Conservation (phyloP, 192 early-diverging fungal species). For the Podila horticola region DNA sequence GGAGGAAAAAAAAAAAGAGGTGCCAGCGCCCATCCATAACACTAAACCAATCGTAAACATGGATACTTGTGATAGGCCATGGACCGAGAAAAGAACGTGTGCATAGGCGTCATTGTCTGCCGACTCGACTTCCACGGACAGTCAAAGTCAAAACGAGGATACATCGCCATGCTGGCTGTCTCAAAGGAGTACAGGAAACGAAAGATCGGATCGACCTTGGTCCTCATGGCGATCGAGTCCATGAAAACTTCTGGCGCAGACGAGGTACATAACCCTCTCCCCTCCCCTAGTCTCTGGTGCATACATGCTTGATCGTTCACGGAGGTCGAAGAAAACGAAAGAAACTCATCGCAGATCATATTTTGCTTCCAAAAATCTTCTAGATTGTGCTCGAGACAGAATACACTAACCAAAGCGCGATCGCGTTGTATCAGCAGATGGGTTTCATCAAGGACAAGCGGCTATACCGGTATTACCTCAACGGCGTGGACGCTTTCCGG, state of each 20-base stretch:
- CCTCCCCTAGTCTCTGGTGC: too few relatives aligned
- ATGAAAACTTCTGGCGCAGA: conserved; percentile 85
- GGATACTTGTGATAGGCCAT: conserved; percentile 57
- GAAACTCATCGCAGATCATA: too few relatives aligned
- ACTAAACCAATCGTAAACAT: not conserved
- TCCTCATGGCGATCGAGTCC: conserved; percentile 72
- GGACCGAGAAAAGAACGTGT: conserved; percentile 57
- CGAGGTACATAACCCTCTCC: too few relatives aligned
- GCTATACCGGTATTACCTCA: conserved; percentile 91
- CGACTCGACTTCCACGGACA: conserved; percentile 82
- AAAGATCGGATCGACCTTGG: conserved; percentile 84
- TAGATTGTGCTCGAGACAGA: conserved; percentile 93
- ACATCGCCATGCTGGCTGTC: conserved; percentile 98
- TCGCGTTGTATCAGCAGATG: conserved; percentile 87
- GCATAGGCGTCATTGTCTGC: conserved; percentile 91
- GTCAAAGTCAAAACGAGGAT: conserved; percentile 72
- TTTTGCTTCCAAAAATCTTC: not conserved
- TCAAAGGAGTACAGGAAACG: conserved; percentile 80
- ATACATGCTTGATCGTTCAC: too few relatives aligned
- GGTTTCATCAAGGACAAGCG: conserved; percentile 96
- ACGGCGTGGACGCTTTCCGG: conserved; percentile 91
- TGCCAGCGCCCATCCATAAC: not conserved
- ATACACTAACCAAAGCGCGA: conserved; percentile 83
- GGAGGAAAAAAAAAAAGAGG: too few relatives aligned
- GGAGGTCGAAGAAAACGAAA: not conserved